A percentile compares a stretch with the other conserved stretches of the same genome.
Evolutionary conservation across 768 basidiomycete genomes (phyloP).

Genomic region (Cyclocybe cylindracea): DNA sequence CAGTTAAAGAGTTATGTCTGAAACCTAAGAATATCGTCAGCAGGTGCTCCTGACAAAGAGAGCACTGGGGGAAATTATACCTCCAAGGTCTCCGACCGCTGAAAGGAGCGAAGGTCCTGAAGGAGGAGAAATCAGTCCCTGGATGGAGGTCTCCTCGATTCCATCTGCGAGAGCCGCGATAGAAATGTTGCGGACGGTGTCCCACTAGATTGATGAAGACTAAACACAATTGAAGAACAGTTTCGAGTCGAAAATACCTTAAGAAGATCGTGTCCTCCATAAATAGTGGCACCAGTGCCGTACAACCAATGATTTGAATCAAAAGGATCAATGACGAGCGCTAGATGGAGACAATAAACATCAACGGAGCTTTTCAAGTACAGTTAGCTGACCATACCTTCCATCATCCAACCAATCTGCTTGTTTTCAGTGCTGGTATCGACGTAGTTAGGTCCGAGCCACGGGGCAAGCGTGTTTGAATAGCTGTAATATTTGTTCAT

Average conservation of each 20-base stretch:
- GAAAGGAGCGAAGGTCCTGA: slow-evolving; percentile 59
- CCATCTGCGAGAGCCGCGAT: slow-evolving; percentile 63
- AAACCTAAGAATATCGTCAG: slow-evolving; percentile 36
- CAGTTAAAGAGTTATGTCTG: slow-evolving; percentile 43
- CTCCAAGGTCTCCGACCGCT: slow-evolving; percentile 54
- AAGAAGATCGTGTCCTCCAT: slow-evolving; percentile 57
- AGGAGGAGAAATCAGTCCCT: slow-evolving; percentile 60
- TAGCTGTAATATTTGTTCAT: slow-evolving; percentile 56
- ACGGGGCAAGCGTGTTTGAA: slow-evolving; percentile 56
- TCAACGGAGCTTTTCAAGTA: neutral
- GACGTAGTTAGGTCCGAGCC: slow-evolving; percentile 53
- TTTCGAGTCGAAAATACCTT: slow-evolving; percentile 25
- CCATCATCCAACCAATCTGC: slow-evolving; percentile 77
- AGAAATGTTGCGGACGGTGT: slow-evolving; percentile 57
- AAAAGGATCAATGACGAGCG: slow-evolving; percentile 62
- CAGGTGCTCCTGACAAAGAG: neutral
- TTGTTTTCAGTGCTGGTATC: slow-evolving; percentile 42
- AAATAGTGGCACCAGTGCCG: slow-evolving; percentile 68
- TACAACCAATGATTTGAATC: slow-evolving; percentile 72
- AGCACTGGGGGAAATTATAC: slow-evolving; percentile 24
- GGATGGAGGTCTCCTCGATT: slow-evolving; percentile 63
- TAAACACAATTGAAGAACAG: neutral
- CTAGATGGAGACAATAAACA: slow-evolving; percentile 20
- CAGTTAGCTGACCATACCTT: slow-evolving; percentile 33
- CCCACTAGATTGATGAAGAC: slow-evolving; percentile 44